phyloP scores from a whole-genome alignment of 2,329 filamentous ascomycete species.

The Pezicula carpinea region DNA sequence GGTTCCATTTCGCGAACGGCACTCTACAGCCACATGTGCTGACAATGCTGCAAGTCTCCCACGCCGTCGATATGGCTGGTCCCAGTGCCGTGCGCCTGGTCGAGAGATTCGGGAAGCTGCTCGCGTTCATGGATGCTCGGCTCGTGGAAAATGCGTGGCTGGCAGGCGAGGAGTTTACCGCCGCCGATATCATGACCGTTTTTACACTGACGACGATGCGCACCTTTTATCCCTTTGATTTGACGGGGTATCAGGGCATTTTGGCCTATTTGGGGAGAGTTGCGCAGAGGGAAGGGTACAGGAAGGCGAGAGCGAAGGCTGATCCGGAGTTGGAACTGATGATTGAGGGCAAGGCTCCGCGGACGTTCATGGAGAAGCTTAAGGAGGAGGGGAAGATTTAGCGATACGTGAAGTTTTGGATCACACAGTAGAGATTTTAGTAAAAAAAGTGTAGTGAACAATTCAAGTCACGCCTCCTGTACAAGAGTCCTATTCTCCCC shows the following conservation, averaged over 20 bases:
- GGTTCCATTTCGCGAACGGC: constrained; percentile 54
- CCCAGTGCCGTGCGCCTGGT: constrained; percentile 23
- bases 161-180: constrained; percentile 57
- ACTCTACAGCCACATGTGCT: constrained; percentile 36
- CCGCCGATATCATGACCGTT: constrained; percentile 60
- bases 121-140: constrained; percentile 44
- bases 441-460: no score
- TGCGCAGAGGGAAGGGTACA: constrained; percentile 40
- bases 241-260: constrained; percentile 38
- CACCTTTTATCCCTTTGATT: constrained; percentile 40
- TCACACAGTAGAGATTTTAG: no score
- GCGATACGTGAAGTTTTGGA: not conserved
- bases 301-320: constrained; percentile 41
- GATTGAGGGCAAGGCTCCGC: constrained; percentile 4
- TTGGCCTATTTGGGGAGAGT: constrained; percentile 42
- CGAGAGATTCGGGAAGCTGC: constrained; percentile 30
- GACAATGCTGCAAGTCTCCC: not conserved
- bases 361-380: not conserved
- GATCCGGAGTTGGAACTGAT: constrained; percentile 41
- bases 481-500: no score
- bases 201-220: constrained; percentile 59
- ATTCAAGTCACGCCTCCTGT: no score
- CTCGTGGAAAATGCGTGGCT: constrained; percentile 47
- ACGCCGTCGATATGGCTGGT: not conserved
- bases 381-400: constrained; percentile 3